Evolutionary conservation across 495 filamentous ascomycete genomes (phyloP).

Genomic region (Xylaria castorea): DNA sequence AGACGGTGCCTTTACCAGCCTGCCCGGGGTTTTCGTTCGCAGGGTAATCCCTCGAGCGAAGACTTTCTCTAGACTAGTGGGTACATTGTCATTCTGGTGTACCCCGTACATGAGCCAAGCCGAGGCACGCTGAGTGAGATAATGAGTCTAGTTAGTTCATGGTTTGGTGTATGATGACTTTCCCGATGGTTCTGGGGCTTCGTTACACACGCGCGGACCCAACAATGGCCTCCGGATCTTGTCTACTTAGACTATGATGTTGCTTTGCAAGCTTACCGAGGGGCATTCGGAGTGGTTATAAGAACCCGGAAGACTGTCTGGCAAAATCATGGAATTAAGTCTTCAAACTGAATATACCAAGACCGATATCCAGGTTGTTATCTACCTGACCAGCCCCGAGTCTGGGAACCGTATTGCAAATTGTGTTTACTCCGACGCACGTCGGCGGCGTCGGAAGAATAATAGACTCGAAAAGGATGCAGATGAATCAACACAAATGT

Average conservation of each 20-base stretch:
- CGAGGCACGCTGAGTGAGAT: conserved; percentile 15
- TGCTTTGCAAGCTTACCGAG: neutral
- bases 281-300: neutral
- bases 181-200: neutral
- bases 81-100: neutral
- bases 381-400: neutral
- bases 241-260: neutral
- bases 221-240: neutral
- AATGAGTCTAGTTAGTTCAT: neutral
- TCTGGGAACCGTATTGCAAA: neutral
- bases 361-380: neutral
- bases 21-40: neutral
- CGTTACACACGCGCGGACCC: neutral
- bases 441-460: neutral
- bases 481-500: neutral
- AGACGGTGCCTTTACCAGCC: neutral
- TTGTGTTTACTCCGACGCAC: neutral
- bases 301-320: neutral
- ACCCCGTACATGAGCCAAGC: neutral
- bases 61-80: neutral
- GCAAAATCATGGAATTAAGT: neutral
- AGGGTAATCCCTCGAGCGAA: neutral
- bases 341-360: neutral
- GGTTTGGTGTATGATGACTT: neutral
- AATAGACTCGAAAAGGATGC: neutral